These are phyloP conservation scores for Melaleuca alternifolia DNA, from an alignment of 345 rosid species.

Conservation along the genomic window DNA sequence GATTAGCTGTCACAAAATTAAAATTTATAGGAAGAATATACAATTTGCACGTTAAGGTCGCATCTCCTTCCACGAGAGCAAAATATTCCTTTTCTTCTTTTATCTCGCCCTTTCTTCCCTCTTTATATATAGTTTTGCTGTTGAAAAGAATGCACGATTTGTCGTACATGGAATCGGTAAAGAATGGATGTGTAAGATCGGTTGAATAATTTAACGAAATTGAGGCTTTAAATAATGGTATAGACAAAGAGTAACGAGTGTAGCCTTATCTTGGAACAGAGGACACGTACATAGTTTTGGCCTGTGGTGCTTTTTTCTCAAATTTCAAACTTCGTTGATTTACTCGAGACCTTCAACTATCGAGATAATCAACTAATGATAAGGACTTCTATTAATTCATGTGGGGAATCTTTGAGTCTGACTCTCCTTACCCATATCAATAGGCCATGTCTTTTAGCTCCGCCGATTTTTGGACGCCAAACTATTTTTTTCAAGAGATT, in stretches of 20 bases:
- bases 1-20: neutral
- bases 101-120: neutral
- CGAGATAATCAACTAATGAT: neutral
- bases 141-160: neutral
- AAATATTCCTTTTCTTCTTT: neutral
- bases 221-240: too few relatives aligned
- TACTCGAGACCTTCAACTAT: neutral
- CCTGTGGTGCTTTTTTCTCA: neutral
- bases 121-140: neutral
- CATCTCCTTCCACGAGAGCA: neutral
- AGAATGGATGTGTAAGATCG: neutral
- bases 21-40: neutral
- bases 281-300: neutral
- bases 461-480: neutral
- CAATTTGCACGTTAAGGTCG: neutral
- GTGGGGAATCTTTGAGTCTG: too few relatives aligned
- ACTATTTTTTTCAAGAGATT: too few relatives aligned
- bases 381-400: neutral
- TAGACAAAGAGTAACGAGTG: neutral
- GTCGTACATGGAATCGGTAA: neutral
- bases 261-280: neutral
- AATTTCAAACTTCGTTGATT: neutral
- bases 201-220: neutral
- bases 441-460: neutral
- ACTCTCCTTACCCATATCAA: neutral